These are phyloP conservation scores for Fusarium sp. DNA, from an alignment of 2,329 filamentous ascomycete species.

Conservation along the genomic window DNA sequence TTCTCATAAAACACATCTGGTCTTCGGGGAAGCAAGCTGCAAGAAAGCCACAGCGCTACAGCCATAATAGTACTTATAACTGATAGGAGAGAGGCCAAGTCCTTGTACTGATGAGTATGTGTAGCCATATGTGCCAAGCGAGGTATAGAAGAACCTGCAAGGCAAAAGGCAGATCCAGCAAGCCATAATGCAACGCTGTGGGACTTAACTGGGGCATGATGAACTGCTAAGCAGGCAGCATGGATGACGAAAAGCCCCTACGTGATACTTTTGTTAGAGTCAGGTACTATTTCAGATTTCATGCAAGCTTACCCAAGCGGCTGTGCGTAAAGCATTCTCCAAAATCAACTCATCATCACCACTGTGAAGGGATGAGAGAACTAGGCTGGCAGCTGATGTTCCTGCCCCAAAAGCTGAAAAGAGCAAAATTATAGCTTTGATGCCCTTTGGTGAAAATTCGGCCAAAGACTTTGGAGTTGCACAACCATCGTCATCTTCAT, in stretches of 20 bases:
- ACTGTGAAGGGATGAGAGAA: constrained; percentile 59
- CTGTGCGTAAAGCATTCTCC: constrained; percentile 69
- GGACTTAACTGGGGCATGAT: constrained; percentile 60
- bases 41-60: constrained; percentile 57
- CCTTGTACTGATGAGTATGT: constrained; percentile 47
- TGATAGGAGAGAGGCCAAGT: constrained; percentile 56
- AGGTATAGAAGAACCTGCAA: constrained; percentile 56
- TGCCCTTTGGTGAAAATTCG: constrained; percentile 69
- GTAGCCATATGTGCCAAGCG: constrained; percentile 54
- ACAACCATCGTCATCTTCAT: constrained; percentile 76
- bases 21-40: constrained; percentile 70
- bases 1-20: constrained; percentile 72
- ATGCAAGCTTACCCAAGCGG: constrained; percentile 68
- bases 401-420: constrained; percentile 64
- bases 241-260: constrained; percentile 65
- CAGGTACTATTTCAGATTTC: background rate
- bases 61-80: constrained; percentile 58
- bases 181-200: constrained; percentile 65
- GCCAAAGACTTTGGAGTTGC: constrained; percentile 71
- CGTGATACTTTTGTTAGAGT: background rate
- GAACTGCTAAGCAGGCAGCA: constrained; percentile 58
- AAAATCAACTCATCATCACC: constrained; percentile 54
- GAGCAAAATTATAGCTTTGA: constrained; percentile 66
- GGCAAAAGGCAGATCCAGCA: constrained; percentile 58
- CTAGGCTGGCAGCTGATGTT: constrained; percentile 65